Evolutionary conservation across 306 rosid species (phyloP).

Genomic region (Glycine tomentella): DNA sequence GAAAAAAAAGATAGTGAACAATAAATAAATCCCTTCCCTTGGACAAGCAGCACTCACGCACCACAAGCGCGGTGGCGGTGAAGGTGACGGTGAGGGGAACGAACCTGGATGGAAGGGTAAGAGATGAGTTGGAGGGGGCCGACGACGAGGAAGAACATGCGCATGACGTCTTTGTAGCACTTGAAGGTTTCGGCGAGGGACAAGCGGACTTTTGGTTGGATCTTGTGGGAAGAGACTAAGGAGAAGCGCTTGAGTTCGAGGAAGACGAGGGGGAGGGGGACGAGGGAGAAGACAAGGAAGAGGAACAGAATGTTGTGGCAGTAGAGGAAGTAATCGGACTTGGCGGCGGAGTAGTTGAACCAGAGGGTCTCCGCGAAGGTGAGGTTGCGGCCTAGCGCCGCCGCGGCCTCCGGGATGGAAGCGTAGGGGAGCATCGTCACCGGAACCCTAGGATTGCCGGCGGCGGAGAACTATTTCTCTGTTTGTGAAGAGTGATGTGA

Average conservation of each 20-base stretch:
- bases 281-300: constrained; percentile 74
- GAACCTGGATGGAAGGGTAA: constrained; percentile 70
- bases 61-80: too few species aligned
- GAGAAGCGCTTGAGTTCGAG: constrained; percentile 60
- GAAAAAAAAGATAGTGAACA: too few species aligned
- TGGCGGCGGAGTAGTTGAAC: constrained; percentile 80
- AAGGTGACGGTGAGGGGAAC: too few species aligned
- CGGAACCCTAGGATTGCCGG: constrained; percentile 39
- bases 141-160: constrained; percentile 74
- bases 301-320: constrained; percentile 88
- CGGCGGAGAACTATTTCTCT: background rate
- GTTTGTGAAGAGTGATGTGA: too few species aligned
- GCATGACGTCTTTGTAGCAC: constrained; percentile 86
- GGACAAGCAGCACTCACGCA: too few species aligned
- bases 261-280: constrained; percentile 72
- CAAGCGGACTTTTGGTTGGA: constrained; percentile 86
- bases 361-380: constrained; percentile 71
- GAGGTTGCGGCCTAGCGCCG: constrained; percentile 76
- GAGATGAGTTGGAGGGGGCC: constrained; percentile 95
- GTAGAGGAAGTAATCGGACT: constrained; percentile 82
- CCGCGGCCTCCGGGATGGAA: constrained; percentile 61
- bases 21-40: too few species aligned
- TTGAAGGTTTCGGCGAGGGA: constrained; percentile 58
- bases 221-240: constrained; percentile 68
- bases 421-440: constrained; percentile 69